Base-by-base conservation (phyloP, 2,329 filamentous ascomycete genomes). In the Dendryphion nanum region DNA sequence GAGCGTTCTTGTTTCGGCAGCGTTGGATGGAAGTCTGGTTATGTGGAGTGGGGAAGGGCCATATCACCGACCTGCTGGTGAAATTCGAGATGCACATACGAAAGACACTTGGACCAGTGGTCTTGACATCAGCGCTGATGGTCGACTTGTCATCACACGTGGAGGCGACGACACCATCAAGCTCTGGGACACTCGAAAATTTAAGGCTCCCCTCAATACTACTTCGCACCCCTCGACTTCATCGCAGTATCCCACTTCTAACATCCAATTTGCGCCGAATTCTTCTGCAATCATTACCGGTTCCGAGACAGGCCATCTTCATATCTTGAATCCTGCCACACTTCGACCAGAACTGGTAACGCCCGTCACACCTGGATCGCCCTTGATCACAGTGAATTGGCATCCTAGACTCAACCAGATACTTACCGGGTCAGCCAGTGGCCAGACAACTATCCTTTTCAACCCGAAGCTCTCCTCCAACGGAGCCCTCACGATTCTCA, bases 361-460 rank as follows among this genome's bases (percentile, higher is more conserved):
- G 3, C 85, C 88, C 3, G 81, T 98, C n/a, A 96, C 91, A 0
- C 84, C 89, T 1, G 85, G 85, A 12, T 86, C 83, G 5, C 79
- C 91, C 1, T 71, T 98, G 6, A 86, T 97, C 45, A 82, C 83
- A 2, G 88, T 95, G 18, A 74, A 86, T 45, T 98, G 93, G 93
- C 91, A 98, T 58, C 77, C 86, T 15, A 95, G 89, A 66, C 81
- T 98, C 59, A 97, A 98, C 63, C 93, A 98, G 61, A 95, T 98
- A 56, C 68, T 97, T 47, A 95, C 91, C 6, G 91, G 90, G 41
- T 96, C 91, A 31, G 89, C 89, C 36, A 95, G 96, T 58, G 83
- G 84, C 40, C 86, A 94, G 66, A 89, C 86, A 0, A 91, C 90
- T 57, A 78, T 97, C 29, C 82, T 98, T 33, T 98, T 93, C 71